A percentile compares a stretch with the other conserved stretches of the same genome.
Conservation (phyloP, 768 basidiomycete species). For the Dictyophora rubrovolvata region DNA sequence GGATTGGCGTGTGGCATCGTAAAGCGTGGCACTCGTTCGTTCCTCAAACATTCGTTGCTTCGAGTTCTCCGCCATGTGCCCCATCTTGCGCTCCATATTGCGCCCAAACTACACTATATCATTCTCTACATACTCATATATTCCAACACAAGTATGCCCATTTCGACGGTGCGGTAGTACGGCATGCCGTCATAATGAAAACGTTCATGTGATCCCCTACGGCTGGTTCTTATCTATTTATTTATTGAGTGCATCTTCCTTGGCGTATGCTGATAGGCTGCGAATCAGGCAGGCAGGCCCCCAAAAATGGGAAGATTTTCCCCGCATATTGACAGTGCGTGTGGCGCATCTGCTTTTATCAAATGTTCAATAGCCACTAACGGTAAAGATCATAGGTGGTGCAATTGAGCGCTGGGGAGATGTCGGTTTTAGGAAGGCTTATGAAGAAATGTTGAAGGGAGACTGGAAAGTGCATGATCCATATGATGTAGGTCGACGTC, state of each 20-base stretch:
- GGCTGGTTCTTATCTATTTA: no score
- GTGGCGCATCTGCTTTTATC: constrained; percentile 17
- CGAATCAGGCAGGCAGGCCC: constrained; percentile 60
- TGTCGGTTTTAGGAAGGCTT: constrained; percentile 44
- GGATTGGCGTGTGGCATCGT: no score
- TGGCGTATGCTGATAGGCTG: constrained; percentile 66
- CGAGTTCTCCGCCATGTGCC: no score
- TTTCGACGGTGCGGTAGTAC: no score
- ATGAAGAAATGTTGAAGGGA: constrained; percentile 48
- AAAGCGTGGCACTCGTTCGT: no score
- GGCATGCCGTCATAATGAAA: no score
- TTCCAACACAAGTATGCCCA: no score
- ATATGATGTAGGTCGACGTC: constrained; percentile 48
- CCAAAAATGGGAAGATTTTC: constrained; percentile 42
- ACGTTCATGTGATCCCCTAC: no score
- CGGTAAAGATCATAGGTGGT: constrained; percentile 39
- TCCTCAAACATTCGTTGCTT: no score
- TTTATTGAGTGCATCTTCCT: constrained; percentile 29
- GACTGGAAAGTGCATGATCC: constrained; percentile 59
- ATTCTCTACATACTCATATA: no score
- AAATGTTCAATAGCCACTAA: constrained; percentile 18
- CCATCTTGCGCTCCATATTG: no score
- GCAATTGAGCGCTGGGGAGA: constrained; percentile 72
- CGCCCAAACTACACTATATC: no score
- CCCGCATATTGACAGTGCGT: constrained; percentile 40